Evolutionary conservation across 768 basidiomycete genomes (phyloP), one percentile per base, ranked within the genome.

Genomic region (Leucocoprinus birnbaumii): DNA sequence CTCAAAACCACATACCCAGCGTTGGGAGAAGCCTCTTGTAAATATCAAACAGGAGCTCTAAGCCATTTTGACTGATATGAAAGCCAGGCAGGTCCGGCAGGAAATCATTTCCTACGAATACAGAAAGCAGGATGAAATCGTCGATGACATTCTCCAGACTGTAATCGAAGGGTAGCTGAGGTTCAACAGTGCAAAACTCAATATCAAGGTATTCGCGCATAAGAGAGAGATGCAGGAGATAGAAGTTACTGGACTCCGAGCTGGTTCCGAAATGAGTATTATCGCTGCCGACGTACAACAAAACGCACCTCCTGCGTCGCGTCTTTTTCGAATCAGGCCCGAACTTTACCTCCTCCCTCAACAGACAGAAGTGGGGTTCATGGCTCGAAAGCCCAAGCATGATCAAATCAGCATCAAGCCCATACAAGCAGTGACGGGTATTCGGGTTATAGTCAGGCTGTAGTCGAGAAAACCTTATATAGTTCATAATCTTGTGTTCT

Each of bases 401-500:
- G 71, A 99, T 92, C 60, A 99, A 72, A 74, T 99, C 97, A 27
- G 97, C 97, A 66, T 99, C 97, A 31, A 99, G 86, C 38, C 97
- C 97, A 69, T 99, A 99, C 50, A 99, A 75, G 73, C 97, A 99
- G 71, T 99, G 97, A 61, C 97, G 88, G 51, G 94, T 82, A 70
- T 98, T 98, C 2, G 96, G 92, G 71, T 97, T 89, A 74, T 98
- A 95, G 68, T 92, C 88, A 5, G 90, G 91, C 69, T 98, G 97
- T 27, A 96, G 94, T 62, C 95, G 89, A 50, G 89, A 87, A 58
- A 94, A 73, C 35, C 97, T 88, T 67, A 99, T 98, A 71, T 95
- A 99, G 68, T 98, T 96, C 90, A 98, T 98, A 61, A 99, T 95
- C 78, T 99, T 99, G 82, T 99, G 97, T 68, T 99, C 97, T 57